Evolutionary conservation across 306 rosid genomes (phyloP).

Genomic region (Glycyrrhiza uralensis): DNA sequence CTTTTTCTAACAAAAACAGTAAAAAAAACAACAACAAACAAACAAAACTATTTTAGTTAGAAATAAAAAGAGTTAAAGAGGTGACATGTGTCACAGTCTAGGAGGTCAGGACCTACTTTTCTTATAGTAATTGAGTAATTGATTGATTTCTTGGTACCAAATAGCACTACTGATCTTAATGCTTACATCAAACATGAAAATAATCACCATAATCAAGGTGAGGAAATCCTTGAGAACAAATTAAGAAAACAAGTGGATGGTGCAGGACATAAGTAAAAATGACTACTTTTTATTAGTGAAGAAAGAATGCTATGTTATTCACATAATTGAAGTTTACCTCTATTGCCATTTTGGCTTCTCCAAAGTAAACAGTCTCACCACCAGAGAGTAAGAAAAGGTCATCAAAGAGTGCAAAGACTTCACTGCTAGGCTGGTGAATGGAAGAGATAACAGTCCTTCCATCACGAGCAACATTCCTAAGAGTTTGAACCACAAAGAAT

Average conservation of each 20-base stretch:
- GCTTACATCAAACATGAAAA: neutral
- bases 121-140: too few relatives aligned
- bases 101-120: too few relatives aligned
- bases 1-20: too few relatives aligned
- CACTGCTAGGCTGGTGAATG: slow-evolving; percentile 85
- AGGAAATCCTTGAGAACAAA: neutral
- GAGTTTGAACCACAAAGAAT: slow-evolving; percentile 79
- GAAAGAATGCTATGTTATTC: too few relatives aligned
- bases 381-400: slow-evolving; percentile 76
- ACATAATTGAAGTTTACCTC: slow-evolving; percentile 42
- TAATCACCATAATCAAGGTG: neutral
- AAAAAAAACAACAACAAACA: too few relatives aligned
- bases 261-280: neutral
- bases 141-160: too few relatives aligned
- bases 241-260: neutral
- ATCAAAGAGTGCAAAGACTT: slow-evolving; percentile 86
- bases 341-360: slow-evolving; percentile 73
- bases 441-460: slow-evolving; percentile 80
- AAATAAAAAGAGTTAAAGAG: too few relatives aligned
- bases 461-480: slow-evolving; percentile 69
- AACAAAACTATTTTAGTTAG: too few relatives aligned
- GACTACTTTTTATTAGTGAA: too few relatives aligned
- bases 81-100: too few relatives aligned
- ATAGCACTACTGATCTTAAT: too few relatives aligned
- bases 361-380: slow-evolving; percentile 81